Conservation (phyloP, 257 asterid genomes). For the Echium plantagineum region DNA sequence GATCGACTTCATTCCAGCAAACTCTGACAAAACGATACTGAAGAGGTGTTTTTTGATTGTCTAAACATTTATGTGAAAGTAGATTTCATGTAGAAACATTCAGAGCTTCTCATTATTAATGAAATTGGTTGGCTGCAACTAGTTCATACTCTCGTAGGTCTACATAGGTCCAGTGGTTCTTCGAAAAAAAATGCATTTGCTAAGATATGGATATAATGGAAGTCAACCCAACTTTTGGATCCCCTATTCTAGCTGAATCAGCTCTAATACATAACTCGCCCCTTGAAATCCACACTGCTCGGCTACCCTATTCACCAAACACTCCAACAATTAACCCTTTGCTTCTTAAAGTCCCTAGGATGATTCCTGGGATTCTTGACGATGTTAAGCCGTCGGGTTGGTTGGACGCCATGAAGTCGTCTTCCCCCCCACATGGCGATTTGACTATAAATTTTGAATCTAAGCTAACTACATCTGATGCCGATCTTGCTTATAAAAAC, state of each 20-base stretch:
- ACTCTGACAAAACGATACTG: slow-evolving; percentile 25
- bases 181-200: neutral
- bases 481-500: slow-evolving; percentile 36
- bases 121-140: neutral
- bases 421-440: slow-evolving; percentile 78
- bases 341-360: slow-evolving; percentile 61
- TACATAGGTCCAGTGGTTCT: neutral
- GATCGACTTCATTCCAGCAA: slow-evolving; percentile 25
- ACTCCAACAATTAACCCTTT: slow-evolving; percentile 49
- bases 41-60: slow-evolving; percentile 38
- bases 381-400: slow-evolving; percentile 55
- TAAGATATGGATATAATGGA: slow-evolving; percentile 32
- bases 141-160: neutral
- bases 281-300: slow-evolving; percentile 51
- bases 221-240: slow-evolving; percentile 51
- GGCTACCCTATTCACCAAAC: slow-evolving; percentile 50
- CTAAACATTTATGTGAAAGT: slow-evolving; percentile 26
- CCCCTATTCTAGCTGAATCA: slow-evolving; percentile 71
- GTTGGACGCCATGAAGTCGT: slow-evolving; percentile 81
- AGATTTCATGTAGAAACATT: neutral
- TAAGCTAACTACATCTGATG: slow-evolving; percentile 27
- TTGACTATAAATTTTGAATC: slow-evolving; percentile 25
- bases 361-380: slow-evolving; percentile 53
- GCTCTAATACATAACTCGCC: slow-evolving; percentile 53
- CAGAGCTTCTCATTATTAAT: neutral